These are phyloP conservation scores for Collybiopsis confluens DNA, from an alignment of 768 basidiomycete genomes.

Conservation along the genomic window DNA sequence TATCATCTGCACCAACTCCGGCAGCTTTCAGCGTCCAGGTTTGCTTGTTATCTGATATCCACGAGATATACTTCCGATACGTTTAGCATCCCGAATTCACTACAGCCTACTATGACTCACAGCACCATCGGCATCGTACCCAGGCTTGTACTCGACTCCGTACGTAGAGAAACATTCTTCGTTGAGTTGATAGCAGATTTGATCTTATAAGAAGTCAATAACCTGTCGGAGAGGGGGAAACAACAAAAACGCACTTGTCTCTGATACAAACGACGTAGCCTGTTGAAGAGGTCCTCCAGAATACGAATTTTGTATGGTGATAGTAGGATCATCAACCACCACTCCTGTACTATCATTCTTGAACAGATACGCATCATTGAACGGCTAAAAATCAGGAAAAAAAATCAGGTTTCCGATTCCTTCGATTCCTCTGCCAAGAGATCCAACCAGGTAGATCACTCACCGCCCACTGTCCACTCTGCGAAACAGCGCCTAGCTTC, in stretches of 20 bases:
- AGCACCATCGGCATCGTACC: constrained; percentile 60
- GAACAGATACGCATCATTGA: constrained; percentile 3
- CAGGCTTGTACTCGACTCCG: constrained; percentile 68
- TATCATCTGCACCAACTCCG: constrained; percentile 59
- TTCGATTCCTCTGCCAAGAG: not conserved
- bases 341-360: not conserved
- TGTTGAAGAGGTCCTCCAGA: constrained; percentile 71
- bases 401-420: not conserved
- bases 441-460: constrained; percentile 19
- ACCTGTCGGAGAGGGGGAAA: not conserved
- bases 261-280: constrained; percentile 71
- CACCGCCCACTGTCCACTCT: constrained; percentile 59
- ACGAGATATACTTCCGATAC: constrained; percentile 68
- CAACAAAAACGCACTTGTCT: constrained; percentile 32
- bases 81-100: not conserved
- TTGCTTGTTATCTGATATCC: constrained; percentile 65
- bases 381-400: not conserved
- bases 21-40: constrained; percentile 74
- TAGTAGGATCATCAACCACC: constrained; percentile 41
- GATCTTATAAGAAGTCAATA: constrained; percentile 27
- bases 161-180: constrained; percentile 66
- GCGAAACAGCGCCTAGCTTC: constrained; percentile 38
- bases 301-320: constrained; percentile 57
- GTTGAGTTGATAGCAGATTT: constrained; percentile 60
- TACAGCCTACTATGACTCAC: constrained; percentile 31